Percentiles rank a stretch among this genome's conserved stretches.
These are phyloP conservation scores for Bremia lactucae DNA, from an alignment of 352 stramenopile genomes.

Conservation along the genomic window DNA sequence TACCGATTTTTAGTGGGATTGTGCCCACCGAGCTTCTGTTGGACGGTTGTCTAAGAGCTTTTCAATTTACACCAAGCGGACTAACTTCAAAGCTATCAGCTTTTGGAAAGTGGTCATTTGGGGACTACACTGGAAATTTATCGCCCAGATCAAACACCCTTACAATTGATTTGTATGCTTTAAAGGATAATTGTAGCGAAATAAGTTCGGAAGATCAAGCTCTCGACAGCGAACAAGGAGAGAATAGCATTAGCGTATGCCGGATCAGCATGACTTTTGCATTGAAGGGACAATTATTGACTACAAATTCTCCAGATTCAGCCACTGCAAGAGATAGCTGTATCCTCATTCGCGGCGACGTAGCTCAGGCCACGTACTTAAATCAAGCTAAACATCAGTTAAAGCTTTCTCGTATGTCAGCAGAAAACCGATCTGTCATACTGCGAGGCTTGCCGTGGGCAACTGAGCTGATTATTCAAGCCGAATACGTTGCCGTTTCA, in stretches of 20 bases:
- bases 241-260: neutral
- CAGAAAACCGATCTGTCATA: neutral
- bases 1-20: neutral
- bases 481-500: constrained; percentile 5
- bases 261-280: constrained; percentile 3
- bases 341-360: constrained; percentile 4
- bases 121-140: neutral
- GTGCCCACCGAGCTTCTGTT: neutral
- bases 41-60: neutral
- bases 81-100: neutral
- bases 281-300: neutral
- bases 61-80: neutral
- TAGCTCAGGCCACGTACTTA: neutral
- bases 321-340: neutral
- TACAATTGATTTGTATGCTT: neutral
- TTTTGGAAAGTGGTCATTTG: neutral
- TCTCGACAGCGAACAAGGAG: neutral
- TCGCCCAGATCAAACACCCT: neutral
- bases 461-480: constrained; percentile 2
- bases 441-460: constrained; percentile 7
- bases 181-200: neutral
- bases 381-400: neutral
- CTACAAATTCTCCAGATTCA: neutral
- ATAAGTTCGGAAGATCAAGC: neutral
- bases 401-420: constrained; percentile 1